A percentile compares a stretch with the other conserved stretches of the same genome.
phyloP scores from a whole-genome alignment of 176 grass and related monocot species.

The Zoysia japonica region DNA sequence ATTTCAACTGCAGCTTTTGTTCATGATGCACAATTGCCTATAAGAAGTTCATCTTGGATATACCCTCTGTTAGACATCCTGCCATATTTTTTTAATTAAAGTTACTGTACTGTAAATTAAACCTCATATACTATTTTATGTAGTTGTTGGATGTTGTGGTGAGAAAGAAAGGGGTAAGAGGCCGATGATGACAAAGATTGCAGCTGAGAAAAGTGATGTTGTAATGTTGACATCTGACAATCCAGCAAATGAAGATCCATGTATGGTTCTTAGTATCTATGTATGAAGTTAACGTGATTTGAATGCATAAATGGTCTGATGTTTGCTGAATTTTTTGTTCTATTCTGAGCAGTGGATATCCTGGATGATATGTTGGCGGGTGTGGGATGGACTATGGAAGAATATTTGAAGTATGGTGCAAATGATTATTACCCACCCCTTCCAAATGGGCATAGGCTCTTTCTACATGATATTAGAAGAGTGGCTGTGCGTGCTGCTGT shows the following conservation, averaged over 20 bases:
- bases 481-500: constrained; percentile 89
- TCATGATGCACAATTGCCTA: constrained; percentile 5
- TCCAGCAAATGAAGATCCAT: constrained; percentile 91
- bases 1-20: constrained; percentile 23
- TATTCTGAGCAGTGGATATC: constrained; percentile 77
- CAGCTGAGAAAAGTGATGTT: constrained; percentile 96
- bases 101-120: constrained; percentile 27
- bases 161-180: constrained; percentile 93
- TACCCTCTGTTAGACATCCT: not conserved
- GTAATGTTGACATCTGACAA: constrained; percentile 98
- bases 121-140: constrained; percentile 40
- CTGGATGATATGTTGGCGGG: constrained; percentile 97
- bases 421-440: constrained; percentile 99
- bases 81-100: constrained; percentile 10
- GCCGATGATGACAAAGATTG: constrained; percentile 89
- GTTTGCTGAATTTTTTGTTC: constrained; percentile 33
- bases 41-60: constrained; percentile 11
- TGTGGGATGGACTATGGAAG: constrained; percentile 95
- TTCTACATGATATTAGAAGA: constrained; percentile 90
- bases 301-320: constrained; percentile 5
- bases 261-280: constrained; percentile 51
- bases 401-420: constrained; percentile 88
- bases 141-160: constrained; percentile 94
- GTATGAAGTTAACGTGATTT: constrained; percentile 2
- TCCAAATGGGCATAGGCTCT: constrained; percentile 87